Base-by-base conservation (phyloP, 495 filamentous ascomycete genomes). In the Xylaria scruposa region DNA sequence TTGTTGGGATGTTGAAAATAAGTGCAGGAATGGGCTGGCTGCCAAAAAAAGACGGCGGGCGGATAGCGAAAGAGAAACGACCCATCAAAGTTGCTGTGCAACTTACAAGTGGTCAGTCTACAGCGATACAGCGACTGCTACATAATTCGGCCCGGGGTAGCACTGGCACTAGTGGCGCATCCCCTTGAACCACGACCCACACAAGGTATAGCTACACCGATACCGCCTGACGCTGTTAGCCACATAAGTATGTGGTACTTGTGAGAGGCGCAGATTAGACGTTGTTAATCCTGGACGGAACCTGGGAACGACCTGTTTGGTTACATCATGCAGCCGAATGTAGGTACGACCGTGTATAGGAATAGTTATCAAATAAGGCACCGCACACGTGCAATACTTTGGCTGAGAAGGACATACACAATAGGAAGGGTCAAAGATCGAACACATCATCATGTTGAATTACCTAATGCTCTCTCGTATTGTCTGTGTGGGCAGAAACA, bases 251-350 rank as follows among this genome's bases (percentile, higher is more conserved):
- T 38, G 4, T 0, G 21, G 10, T n/a, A 47, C 62, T 17, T 65
- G 15, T 21, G 1, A 17, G 3, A 38, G 17, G 8, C 19, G 31
- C 15, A 38, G 33, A n/a, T n/a, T 26, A 17, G 60, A 17, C 38
- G 38, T 44, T 21, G 21, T 42, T 21, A 12, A 47, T 47, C 62
- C 62, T 33, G 42, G 62, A 6, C 42, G 15, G 26, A 31, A 65
- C 42, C 62, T 65, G 62, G 38, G 1, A 44, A 17, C 19, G 31
- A 38, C 44, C 44, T 19, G 29, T 29, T 38, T 38, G 63, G 63
- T 66, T 66, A 51, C 63, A 66, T 66, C 65, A 67, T 67, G 65
- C 65, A 21, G 33, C 49, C 44, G 29, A 51, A 54, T 67, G 46
- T 53, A 67, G 64, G 46, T 47, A 38, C 64, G 15, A 46, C 29